These are phyloP conservation scores for Malassezia vespertilionis DNA, from an alignment of 1,284 basidiomycete genomes.

Conservation along the genomic window DNA sequence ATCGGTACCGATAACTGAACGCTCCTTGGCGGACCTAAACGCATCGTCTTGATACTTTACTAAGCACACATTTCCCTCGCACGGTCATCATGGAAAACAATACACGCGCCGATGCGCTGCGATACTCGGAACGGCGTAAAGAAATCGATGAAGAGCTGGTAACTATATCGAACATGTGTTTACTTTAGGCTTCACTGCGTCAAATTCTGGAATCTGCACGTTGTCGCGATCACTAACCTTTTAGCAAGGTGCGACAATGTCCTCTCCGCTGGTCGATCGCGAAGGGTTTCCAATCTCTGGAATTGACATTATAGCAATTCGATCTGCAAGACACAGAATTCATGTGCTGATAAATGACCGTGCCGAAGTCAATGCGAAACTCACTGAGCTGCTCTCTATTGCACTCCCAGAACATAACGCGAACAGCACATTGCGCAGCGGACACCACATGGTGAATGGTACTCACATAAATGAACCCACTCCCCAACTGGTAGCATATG, in stretches of 20 bases:
- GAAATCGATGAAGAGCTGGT: slow-evolving; percentile 10
- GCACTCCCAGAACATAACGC: background rate
- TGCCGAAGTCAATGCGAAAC: background rate
- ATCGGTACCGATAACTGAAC: no score
- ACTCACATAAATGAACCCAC: no score
- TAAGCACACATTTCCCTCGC: no score
- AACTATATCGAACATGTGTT: no score
- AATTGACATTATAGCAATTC: slow-evolving; percentile 12
- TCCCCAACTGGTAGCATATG: no score
- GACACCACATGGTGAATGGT: no score
- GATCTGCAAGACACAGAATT: slow-evolving; percentile 6
- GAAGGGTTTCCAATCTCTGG: slow-evolving; percentile 16
- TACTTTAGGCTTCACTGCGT: no score
- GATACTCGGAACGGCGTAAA: background rate
- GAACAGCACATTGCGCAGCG: background rate
- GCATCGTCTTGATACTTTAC: no score
- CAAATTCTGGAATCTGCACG: no score
- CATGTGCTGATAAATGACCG: slow-evolving; percentile 12
- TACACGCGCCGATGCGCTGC: slow-evolving; percentile 5
- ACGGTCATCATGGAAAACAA: slow-evolving; percentile 3
- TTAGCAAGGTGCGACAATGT: slow-evolving; percentile 16
- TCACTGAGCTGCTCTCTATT: background rate
- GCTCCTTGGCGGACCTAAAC: no score
- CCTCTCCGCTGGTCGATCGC: slow-evolving; percentile 11
- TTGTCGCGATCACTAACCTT: background rate